These are phyloP conservation scores for Cinchona pubescens DNA, from an alignment of 257 asterid genomes.

Conservation along the genomic window DNA sequence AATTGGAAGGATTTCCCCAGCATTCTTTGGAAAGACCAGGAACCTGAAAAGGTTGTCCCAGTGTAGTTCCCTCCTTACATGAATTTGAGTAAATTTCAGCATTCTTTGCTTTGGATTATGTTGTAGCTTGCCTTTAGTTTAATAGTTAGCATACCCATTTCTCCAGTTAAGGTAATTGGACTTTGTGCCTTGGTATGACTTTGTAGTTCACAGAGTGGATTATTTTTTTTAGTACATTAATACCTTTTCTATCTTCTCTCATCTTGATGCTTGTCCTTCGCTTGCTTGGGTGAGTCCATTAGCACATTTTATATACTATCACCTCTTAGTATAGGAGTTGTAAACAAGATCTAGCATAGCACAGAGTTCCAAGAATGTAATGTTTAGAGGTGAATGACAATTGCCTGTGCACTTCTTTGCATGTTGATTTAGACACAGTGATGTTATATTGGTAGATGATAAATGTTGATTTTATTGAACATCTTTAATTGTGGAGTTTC, in stretches of 20 bases:
- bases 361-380: neutral
- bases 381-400: neutral
- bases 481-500: slow-evolving; percentile 13
- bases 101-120: neutral
- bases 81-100: neutral
- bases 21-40: neutral
- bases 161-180: neutral
- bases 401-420: neutral
- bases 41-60: neutral
- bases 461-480: neutral
- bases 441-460: neutral
- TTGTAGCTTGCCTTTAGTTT: neutral
- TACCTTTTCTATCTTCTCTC: neutral
- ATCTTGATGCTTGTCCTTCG: neutral
- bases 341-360: neutral
- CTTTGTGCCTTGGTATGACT: neutral
- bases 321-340: neutral
- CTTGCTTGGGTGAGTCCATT: neutral
- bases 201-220: neutral
- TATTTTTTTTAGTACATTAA: neutral
- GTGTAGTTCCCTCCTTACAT: neutral
- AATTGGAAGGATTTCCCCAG: neutral
- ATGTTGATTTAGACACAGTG: neutral
- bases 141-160: neutral
- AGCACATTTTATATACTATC: neutral